Percentiles rank a stretch among this genome's conserved stretches.
Conservation (phyloP, 2,329 filamentous ascomycete genomes). For the Sporothrix humicola region DNA sequence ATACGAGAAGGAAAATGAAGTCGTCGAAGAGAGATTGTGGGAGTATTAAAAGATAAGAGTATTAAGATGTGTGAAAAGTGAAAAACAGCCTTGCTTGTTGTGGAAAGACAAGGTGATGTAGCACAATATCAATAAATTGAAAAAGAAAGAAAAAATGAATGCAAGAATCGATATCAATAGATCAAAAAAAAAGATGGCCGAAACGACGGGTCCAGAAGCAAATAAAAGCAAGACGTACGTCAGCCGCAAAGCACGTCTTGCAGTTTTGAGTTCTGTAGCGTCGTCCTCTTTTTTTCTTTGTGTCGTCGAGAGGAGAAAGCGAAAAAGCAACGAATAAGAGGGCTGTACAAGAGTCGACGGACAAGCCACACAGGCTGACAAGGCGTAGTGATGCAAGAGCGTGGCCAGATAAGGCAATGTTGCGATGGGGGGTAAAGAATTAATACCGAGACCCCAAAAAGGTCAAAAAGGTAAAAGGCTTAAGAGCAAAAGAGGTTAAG, state of each 20-base stretch:
- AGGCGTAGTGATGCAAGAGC: constrained; percentile 22
- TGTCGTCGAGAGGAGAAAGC: not conserved
- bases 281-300: no score
- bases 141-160: not conserved
- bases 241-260: constrained; percentile 28
- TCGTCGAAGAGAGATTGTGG: no score
- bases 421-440: not conserved
- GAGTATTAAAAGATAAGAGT: constrained; percentile 13
- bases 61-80: not conserved
- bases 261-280: not conserved
- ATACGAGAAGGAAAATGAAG: not conserved
- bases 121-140: not conserved
- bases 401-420: constrained; percentile 14
- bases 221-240: constrained; percentile 9
- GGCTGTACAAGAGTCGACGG: not conserved
- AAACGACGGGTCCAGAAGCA: not conserved
- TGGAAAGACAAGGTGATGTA: not conserved
- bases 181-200: not conserved
- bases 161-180: not conserved
- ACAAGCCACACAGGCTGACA: constrained; percentile 19
- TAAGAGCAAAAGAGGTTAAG: not conserved
- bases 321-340: constrained; percentile 11
- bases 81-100: not conserved
- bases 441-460: not conserved
- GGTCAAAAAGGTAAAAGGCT: not conserved